Evolutionary conservation across 202 grass and related monocot genomes (phyloP), one percentile per base, ranked within the genome.

Genomic region (Panicum hallii): DNA sequence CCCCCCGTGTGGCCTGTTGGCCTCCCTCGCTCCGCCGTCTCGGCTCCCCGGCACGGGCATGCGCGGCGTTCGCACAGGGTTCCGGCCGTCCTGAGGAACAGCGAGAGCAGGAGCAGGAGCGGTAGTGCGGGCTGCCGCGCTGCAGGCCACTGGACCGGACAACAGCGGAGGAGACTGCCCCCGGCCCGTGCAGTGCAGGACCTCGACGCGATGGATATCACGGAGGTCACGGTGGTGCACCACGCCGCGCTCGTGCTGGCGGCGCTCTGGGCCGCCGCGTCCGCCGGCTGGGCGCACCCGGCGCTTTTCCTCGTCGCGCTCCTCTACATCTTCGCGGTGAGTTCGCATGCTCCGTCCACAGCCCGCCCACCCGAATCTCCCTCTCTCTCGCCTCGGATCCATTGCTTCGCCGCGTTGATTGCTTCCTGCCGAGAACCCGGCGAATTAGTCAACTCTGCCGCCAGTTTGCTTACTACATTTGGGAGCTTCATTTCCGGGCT

Each of bases 301-400:
- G 78, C 62, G 50, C 17, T 97, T 57, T 94, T 86, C 84, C 83
- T 97, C 52, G 36, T 74, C 70, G 88, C 88, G 46, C 74, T 97
- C 9, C 20, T 91, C 55, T 94, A 97, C 89, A 79, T 97, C 60
- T 94, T 91, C 70, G 80, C 77, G 90, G 94, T 97, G 91, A 78
- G 85, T 90, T 6, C 76, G 34, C 38, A 20, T 11, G 36, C 73
- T 41, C 32, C 9, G 11, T 57, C 36, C 32, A 22, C 47, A 23
- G 23, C 32, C 32, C 32, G 32, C 72, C 34, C 43, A 3, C 11
- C 41, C 36, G 36, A 38, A 42, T 30, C 49, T 12, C n/a, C 32
- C 28, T 38, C 36, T 38, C 11, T 17, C 72, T 14, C 12, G 60
- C n/a, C 53, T 40, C 67, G 44, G 67, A 70, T 45, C 79, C 61